Evolutionary conservation across 2,329 filamentous ascomycete species (phyloP).

Genomic region (Diaporthe sp.): DNA sequence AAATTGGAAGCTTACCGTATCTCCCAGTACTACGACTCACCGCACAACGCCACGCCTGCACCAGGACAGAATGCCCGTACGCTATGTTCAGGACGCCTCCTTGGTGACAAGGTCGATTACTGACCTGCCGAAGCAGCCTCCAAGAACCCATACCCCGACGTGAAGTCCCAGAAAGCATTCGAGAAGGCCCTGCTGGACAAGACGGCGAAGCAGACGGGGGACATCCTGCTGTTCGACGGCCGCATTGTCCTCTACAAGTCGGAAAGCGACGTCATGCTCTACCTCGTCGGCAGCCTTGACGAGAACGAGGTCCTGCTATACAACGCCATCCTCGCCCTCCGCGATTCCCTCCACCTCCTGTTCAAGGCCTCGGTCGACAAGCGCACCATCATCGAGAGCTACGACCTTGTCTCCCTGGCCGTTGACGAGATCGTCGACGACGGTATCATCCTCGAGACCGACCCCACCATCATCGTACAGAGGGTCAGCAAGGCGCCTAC

Average conservation of each 20-base stretch:
- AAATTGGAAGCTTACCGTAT: conserved; percentile 33
- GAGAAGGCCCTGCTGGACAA: conserved; percentile 97
- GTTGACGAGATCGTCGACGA: conserved; percentile 97
- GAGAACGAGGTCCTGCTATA: conserved; percentile 98
- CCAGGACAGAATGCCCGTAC: conserved; percentile 46
- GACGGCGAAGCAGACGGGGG: conserved; percentile 93
- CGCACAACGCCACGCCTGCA: conserved; percentile 59
- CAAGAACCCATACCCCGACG: conserved; percentile 83
- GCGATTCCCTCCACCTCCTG: conserved; percentile 90
- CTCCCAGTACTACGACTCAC: conserved; percentile 77
- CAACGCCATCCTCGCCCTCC: conserved; percentile 90
- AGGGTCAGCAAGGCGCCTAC: conserved; percentile 92
- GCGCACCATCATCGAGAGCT: conserved; percentile 98
- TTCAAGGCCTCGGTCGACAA: conserved; percentile 99
- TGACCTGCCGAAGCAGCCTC: conserved; percentile 49
- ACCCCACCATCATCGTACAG: conserved; percentile 93
- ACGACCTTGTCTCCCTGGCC: conserved; percentile 92
- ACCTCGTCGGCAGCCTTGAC: conserved; percentile 90
- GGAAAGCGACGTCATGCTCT: conserved; percentile 96
- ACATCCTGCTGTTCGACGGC: conserved; percentile 98
- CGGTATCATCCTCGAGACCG: conserved; percentile 96
- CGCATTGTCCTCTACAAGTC: conserved; percentile 97
- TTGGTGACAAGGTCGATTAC: not conserved
- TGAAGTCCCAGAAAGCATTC: conserved; percentile 96
- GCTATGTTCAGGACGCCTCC: conserved; percentile 42